Evolutionary conservation across 2,329 filamentous ascomycete genomes (phyloP), one percentile per base, ranked within the genome.

Genomic region (Arthrobotrys conoides): DNA sequence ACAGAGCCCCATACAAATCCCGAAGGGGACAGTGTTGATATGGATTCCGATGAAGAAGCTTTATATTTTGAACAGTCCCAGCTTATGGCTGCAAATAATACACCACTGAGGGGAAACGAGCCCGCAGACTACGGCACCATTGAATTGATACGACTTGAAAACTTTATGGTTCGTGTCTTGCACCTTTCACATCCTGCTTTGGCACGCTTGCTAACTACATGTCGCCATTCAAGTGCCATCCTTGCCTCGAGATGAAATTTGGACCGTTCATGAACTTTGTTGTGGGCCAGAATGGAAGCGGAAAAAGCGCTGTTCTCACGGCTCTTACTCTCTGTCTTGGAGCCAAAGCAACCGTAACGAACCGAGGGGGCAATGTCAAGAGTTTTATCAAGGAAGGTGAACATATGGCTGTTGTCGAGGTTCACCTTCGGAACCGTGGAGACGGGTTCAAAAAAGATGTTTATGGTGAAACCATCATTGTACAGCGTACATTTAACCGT

Each of bases 181-280:
- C n/a, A 1, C 6, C 33, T 3, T 30, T 48, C 16, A 18, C 9
- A 30, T 10, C 5, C 14, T 4, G 3, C 33, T 10, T 65, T 30
- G n/a, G 9, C 20, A 55, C 5, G 8, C 3, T 20, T 1, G n/a
- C 61, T 51, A 51, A 65, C 24, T 2, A 8, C 33, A 10, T 3
- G 16, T n/a, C 22, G 27, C 20, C 41, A 22, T 24, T 6, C 22
- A 38, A 79, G 96, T 98, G 95, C 83, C 96, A 99, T 84, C 87
- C 90, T 53, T 90, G 91, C 70, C 88, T 98, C 18, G 90, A 91
- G 51, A 92, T 97, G 76, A 89, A 92, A 71, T 87, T 99, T n/a
- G 96, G 96, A 0, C 96, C 96, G 0, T 87, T 97, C 44, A 96
- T 99, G 84, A 99, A 99, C 85, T 99, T 99, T 85, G 94, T 99